Evolutionary conservation across 257 asterid species (phyloP).

Genomic region (Solanum peruvianum): DNA sequence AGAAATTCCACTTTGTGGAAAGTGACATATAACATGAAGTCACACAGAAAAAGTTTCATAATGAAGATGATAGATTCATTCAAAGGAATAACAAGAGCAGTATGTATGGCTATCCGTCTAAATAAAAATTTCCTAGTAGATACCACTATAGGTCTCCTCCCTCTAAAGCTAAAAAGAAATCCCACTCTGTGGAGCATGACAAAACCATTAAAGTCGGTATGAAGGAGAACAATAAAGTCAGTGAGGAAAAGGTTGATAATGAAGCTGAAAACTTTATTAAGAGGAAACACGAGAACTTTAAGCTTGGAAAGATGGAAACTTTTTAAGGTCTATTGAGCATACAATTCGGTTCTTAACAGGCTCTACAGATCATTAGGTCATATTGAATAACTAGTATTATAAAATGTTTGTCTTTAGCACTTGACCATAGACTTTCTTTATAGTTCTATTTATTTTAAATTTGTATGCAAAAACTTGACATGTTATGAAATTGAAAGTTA

Average conservation of each 20-base stretch:
- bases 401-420: no score
- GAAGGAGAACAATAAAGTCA: background rate
- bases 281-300: background rate
- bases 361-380: no score
- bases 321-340: no score
- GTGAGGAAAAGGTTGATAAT: background rate
- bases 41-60: background rate
- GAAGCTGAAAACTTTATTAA: background rate
- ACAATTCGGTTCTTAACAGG: no score
- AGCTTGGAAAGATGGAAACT: background rate
- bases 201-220: background rate
- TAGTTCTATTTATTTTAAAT: no score
- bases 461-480: background rate
- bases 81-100: background rate
- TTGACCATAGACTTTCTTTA: no score
- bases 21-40: background rate
- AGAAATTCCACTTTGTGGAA: background rate
- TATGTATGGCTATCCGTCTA: background rate
- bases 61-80: background rate
- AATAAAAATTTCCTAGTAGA: background rate
- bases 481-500: background rate
- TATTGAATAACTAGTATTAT: no score
- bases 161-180: background rate
- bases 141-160: background rate
- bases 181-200: background rate